These are phyloP conservation scores for Mucor saturninus DNA, from an alignment of 371 early-diverging fungal species.

Conservation along the genomic window DNA sequence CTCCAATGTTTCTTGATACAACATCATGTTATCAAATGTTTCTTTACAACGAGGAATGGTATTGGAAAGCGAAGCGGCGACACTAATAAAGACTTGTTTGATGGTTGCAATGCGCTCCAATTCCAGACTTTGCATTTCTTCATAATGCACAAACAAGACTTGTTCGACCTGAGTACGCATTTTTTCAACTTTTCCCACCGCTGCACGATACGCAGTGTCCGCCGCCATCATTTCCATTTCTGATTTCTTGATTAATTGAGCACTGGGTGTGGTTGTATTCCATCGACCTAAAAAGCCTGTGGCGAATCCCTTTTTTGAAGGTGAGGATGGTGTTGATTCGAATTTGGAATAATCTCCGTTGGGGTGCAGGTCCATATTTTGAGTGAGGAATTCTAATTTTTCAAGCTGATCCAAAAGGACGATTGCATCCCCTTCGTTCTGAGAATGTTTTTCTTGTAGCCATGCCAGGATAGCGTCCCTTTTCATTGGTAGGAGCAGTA, in stretches of 20 bases:
- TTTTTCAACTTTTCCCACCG: slow-evolving; percentile 62
- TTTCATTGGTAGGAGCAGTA: neutral
- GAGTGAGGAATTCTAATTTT: neutral
- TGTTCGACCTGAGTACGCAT: slow-evolving; percentile 70
- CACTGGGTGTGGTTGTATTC: slow-evolving; percentile 10
- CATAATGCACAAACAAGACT: slow-evolving; percentile 61
- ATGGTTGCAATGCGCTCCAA: slow-evolving; percentile 62
- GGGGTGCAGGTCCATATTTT: neutral
- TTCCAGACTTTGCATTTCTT: slow-evolving; percentile 62
- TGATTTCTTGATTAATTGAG: slow-evolving; percentile 12
- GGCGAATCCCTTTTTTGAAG: neutral
- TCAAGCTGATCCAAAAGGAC: neutral
- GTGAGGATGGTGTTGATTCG: neutral
- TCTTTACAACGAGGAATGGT: slow-evolving; percentile 60
- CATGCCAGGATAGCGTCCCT: neutral
- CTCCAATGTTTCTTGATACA: slow-evolving; percentile 71
- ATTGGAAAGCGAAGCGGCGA: slow-evolving; percentile 66
- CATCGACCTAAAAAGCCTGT: slow-evolving; percentile 31
- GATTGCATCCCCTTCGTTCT: neutral
- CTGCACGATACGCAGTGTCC: slow-evolving; percentile 59
- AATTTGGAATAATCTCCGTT: neutral
- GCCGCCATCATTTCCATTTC: slow-evolving; percentile 52
- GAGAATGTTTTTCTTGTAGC: neutral
- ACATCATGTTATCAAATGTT: slow-evolving; percentile 63
- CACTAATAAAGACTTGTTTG: slow-evolving; percentile 68